These are phyloP conservation scores for Spongispora temasekensis DNA, from an alignment of 1,284 basidiomycete genomes.

Conservation along the genomic window DNA sequence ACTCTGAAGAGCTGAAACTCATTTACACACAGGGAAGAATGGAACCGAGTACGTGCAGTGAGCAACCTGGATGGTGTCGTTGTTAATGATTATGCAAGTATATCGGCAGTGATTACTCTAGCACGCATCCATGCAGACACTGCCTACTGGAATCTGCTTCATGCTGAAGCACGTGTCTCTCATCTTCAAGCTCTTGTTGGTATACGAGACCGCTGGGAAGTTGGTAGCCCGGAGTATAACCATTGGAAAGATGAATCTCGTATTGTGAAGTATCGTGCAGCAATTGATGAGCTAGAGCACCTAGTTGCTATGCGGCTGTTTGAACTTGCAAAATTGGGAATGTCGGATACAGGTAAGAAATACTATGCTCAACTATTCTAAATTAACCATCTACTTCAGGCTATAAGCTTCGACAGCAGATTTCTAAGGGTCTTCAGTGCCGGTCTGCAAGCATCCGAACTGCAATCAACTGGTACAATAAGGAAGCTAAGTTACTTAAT, in stretches of 20 bases:
- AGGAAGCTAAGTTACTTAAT: not conserved
- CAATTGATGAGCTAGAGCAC: not conserved
- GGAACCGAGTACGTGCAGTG: not conserved
- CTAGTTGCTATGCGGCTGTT: not conserved
- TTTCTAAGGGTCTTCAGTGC: slow-evolving; percentile 3
- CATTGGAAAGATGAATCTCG: not conserved
- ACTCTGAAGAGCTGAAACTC: not conserved
- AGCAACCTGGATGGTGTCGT: too few species aligned
- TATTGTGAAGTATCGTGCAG: not conserved
- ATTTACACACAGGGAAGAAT: not conserved
- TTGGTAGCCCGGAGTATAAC: not conserved
- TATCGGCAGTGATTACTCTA: too few species aligned
- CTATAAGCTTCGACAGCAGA: slow-evolving; percentile 10
- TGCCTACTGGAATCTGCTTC: not conserved
- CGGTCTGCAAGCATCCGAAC: slow-evolving; percentile 3
- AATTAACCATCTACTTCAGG: not conserved
- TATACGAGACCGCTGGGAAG: not conserved
- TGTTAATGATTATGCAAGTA: too few species aligned
- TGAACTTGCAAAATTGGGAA: not conserved
- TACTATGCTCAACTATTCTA: not conserved
- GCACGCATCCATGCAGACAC: too few species aligned
- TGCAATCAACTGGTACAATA: slow-evolving; percentile 4
- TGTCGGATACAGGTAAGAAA: not conserved
- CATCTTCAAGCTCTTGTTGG: not conserved
- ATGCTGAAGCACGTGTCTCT: not conserved